These are phyloP conservation scores for Eutreptiella sp. DNA, from an alignment of 208 protist genomes.

Conservation along the genomic window DNA sequence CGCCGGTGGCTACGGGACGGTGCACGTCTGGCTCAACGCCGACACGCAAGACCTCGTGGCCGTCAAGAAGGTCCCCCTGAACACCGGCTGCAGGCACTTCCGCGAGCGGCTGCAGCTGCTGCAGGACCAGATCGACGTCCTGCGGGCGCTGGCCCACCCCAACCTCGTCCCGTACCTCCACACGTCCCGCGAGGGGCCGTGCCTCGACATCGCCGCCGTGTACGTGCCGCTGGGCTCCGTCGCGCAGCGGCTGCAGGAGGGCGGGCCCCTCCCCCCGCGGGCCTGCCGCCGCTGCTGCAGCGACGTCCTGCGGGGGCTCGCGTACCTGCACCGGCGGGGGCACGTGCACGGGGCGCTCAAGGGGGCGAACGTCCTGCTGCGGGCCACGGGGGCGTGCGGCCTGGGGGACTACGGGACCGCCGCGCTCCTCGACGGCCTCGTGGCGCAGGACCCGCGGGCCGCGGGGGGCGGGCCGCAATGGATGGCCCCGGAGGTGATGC, in stretches of 20 bases:
- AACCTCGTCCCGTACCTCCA: conserved; percentile 52
- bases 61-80: conserved; percentile 65
- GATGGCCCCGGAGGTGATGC: conserved; percentile 33
- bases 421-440: background rate
- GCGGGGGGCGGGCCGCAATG: conserved; percentile 24
- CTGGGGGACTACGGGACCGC: conserved; percentile 41
- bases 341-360: conserved; percentile 67
- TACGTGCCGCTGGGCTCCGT: conserved; percentile 50
- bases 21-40: conserved; percentile 67
- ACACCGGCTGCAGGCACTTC: conserved; percentile 52
- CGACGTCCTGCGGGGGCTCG: conserved; percentile 35
- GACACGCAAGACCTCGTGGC: conserved; percentile 66
- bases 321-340: conserved; percentile 36
- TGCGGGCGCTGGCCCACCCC: conserved; percentile 39
- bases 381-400: conserved; percentile 35
- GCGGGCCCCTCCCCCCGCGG: conserved; percentile 36
- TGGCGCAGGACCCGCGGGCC: no score
- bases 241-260: conserved; percentile 28
- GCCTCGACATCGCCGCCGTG: conserved; percentile 52
- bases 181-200: conserved; percentile 19
- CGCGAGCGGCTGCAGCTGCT: conserved; percentile 31
- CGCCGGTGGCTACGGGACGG: conserved; percentile 68
- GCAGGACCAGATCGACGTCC: conserved; percentile 47
- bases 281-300: conserved; percentile 56
- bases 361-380: conserved; percentile 59